phyloP scores from a whole-genome alignment of 257 asterid species.

The Thymus quinquecostatus region DNA sequence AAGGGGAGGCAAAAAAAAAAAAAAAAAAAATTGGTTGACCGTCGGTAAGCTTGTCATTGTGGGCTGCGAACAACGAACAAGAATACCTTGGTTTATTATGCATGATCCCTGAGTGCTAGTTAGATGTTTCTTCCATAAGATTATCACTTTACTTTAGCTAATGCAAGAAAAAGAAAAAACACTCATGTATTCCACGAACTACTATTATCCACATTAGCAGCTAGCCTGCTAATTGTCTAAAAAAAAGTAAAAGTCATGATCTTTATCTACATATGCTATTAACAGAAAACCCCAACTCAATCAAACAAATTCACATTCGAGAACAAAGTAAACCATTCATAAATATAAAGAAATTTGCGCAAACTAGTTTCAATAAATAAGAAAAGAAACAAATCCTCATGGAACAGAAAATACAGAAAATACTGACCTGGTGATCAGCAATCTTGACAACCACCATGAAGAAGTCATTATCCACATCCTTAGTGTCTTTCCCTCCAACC shows the following conservation, averaged over 20 bases:
- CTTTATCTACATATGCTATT: no score
- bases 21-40: background rate
- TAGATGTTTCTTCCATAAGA: background rate
- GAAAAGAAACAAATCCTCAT: background rate
- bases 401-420: background rate
- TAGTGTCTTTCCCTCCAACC: conserved; percentile 85
- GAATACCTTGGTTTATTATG: background rate
- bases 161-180: conserved; percentile 16
- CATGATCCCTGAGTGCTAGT: background rate
- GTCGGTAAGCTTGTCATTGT: background rate
- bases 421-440: conserved; percentile 80
- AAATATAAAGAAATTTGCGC: background rate
- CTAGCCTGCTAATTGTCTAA: no score
- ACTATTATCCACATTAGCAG: background rate
- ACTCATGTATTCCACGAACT: background rate
- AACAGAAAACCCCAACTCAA: background rate
- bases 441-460: conserved; percentile 96
- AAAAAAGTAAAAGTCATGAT: no score
- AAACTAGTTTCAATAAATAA: background rate
- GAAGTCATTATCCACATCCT: conserved; percentile 90
- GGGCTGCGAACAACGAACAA: conserved; percentile 2
- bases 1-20: background rate
- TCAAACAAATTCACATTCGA: background rate
- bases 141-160: conserved; percentile 9
- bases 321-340: background rate